phyloP scores from a whole-genome alignment of 768 basidiomycete genomes.

The Trametes gibbosa region DNA sequence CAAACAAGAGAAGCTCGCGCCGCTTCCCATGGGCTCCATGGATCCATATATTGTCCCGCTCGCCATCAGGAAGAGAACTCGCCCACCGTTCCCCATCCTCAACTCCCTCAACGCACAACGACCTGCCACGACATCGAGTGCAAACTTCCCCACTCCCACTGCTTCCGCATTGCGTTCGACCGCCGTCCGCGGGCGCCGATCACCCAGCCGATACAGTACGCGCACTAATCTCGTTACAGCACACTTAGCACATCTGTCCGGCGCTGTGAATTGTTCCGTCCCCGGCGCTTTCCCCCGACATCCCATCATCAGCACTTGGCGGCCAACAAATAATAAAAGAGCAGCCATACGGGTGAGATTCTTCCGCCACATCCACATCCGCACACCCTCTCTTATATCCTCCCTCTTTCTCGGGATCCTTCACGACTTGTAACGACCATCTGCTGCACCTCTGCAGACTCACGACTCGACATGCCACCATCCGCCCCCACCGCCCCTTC shows the following conservation, averaged over 20 bases:
- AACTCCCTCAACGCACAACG: neutral
- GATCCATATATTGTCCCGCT: neutral
- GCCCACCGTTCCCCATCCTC: neutral
- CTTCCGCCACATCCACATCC: neutral
- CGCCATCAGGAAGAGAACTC: neutral
- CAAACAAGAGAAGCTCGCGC: neutral
- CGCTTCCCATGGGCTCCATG: neutral
- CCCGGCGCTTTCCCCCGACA: slow-evolving; percentile 3
- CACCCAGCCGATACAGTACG: neutral
- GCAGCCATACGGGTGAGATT: slow-evolving; percentile 5
- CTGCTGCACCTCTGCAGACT: neutral
- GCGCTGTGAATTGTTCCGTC: neutral
- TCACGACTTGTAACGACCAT: slow-evolving; percentile 13
- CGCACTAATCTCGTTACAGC: neutral
- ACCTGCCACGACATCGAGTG: neutral
- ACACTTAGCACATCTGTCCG: neutral
- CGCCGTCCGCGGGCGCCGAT: neutral
- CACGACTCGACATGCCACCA: slow-evolving; percentile 10
- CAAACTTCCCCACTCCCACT: neutral
- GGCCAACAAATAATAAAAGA: neutral
- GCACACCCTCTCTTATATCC: neutral
- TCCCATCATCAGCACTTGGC: neutral
- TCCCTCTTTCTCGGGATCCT: neutral
- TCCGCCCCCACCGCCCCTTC: neutral
- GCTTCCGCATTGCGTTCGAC: neutral